A percentile compares a stretch with the other conserved stretches of the same genome.
Evolutionary conservation across 2,329 filamentous ascomycete genomes (phyloP).

Genomic region (Geoglossum cookeanum): DNA sequence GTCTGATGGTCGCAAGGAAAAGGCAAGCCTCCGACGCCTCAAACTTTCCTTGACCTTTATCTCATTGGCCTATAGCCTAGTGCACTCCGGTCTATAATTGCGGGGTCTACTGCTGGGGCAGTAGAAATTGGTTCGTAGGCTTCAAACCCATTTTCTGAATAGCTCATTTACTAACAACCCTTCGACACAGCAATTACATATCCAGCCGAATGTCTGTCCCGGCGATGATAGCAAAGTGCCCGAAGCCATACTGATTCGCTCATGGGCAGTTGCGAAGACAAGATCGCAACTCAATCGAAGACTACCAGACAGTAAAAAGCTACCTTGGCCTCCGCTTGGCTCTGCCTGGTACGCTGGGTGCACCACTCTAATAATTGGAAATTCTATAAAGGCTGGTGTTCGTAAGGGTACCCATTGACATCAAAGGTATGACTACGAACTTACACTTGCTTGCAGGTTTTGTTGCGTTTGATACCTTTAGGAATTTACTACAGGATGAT

Average conservation of each 20-base stretch:
- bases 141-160: neutral
- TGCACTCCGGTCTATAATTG: constrained; percentile 71
- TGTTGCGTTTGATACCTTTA: constrained; percentile 92
- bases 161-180: constrained; percentile 1
- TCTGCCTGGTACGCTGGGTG: constrained; percentile 94
- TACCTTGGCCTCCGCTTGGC: constrained; percentile 89
- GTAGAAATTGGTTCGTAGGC: constrained; percentile 61
- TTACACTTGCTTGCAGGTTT: constrained; percentile 38
- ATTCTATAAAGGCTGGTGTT: constrained; percentile 81
- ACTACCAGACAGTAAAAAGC: constrained; percentile 62
- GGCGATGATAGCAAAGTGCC: neutral
- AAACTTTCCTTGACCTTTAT: neutral
- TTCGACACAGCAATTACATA: constrained; percentile 59
- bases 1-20: neutral
- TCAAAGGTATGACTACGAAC: neutral
- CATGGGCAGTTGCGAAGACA: constrained; percentile 64
- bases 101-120: constrained; percentile 82
- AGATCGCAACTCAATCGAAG: constrained; percentile 79
- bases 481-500: constrained; percentile 58
- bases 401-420: neutral
- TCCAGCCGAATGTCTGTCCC: constrained; percentile 63
- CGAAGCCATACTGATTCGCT: constrained; percentile 8
- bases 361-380: constrained; percentile 90
- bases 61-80: constrained; percentile 38
- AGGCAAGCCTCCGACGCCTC: neutral